Conservation (phyloP, 2,329 filamentous ascomycete genomes). For the Penicillium hesseltinei region DNA sequence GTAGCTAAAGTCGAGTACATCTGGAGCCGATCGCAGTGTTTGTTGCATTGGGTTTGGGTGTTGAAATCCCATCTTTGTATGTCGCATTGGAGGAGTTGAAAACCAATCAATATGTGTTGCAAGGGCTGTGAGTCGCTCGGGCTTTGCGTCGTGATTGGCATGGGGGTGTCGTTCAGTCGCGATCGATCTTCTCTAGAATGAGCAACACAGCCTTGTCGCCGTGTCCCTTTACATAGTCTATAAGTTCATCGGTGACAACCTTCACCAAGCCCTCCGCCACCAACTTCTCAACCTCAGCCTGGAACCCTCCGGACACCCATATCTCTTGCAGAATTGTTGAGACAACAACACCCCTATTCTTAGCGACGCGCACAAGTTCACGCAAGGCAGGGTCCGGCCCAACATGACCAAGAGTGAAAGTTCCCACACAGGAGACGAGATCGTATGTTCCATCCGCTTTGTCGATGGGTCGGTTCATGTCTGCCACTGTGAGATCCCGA, state of each 20-base stretch:
- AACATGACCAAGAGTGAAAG: slow-evolving; percentile 56
- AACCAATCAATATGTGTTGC: background rate
- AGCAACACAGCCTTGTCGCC: slow-evolving; percentile 32
- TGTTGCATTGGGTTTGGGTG: slow-evolving; percentile 5
- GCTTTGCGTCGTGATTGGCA: slow-evolving; percentile 13
- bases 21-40: background rate
- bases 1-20: background rate
- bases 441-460: slow-evolving; percentile 48
- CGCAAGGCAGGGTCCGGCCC: slow-evolving; percentile 49
- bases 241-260: slow-evolving; percentile 28
- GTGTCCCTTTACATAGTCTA: slow-evolving; percentile 31
- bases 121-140: slow-evolving; percentile 1
- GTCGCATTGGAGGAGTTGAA: slow-evolving; percentile 8
- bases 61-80: background rate
- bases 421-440: slow-evolving; percentile 54
- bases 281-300: slow-evolving; percentile 45
- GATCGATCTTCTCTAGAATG: slow-evolving; percentile 26
- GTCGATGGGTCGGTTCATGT: slow-evolving; percentile 48
- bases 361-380: slow-evolving; percentile 53
- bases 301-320: slow-evolving; percentile 51
- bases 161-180: slow-evolving; percentile 25
- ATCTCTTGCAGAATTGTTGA: slow-evolving; percentile 53
- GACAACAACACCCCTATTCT: slow-evolving; percentile 49
- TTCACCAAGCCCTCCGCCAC: slow-evolving; percentile 35
- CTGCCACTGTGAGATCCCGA: slow-evolving; percentile 44